These are phyloP conservation scores for Prosopis cineraria DNA, from an alignment of 306 rosid genomes.

Conservation along the genomic window DNA sequence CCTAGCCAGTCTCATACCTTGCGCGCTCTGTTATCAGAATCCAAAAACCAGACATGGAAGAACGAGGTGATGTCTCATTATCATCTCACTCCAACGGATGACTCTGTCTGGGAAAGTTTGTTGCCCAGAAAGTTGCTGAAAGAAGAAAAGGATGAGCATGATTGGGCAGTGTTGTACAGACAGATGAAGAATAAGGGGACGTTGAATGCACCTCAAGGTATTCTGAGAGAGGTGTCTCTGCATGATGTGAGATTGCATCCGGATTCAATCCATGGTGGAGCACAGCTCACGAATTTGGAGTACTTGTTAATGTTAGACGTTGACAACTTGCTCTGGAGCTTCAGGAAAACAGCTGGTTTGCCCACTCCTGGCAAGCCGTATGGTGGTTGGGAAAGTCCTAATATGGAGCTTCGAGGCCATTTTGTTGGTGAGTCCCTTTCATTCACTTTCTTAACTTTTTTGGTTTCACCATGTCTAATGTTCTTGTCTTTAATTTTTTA, in stretches of 20 bases:
- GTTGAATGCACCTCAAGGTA: conserved; percentile 24
- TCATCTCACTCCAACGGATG: no score
- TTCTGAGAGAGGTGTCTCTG: conserved; percentile 55
- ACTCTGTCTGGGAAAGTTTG: no score
- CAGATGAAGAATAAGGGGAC: conserved; percentile 37
- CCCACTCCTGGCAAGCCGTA: conserved; percentile 53
- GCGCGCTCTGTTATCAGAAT: no score
- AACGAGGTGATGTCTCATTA: no score
- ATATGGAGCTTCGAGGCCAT: conserved; percentile 64
- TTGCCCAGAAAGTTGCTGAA: no score
- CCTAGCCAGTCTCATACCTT: no score
- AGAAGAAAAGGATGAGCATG: conserved; percentile 41
- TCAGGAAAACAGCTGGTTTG: conserved; percentile 64
- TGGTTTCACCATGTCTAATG: neutral
- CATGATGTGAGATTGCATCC: conserved; percentile 55
- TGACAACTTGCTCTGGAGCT: conserved; percentile 60
- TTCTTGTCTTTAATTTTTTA: neutral
- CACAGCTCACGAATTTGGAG: conserved; percentile 61
- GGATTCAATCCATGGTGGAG: conserved; percentile 43
- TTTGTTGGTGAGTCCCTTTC: conserved; percentile 34
- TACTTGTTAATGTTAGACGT: conserved; percentile 56
- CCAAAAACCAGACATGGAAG: no score
- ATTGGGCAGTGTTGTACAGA: conserved; percentile 56
- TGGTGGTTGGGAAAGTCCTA: conserved; percentile 51
- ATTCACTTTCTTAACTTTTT: neutral